These are phyloP conservation scores for Fusarium chaquense DNA, from an alignment of 2,329 filamentous ascomycete species.

Conservation along the genomic window DNA sequence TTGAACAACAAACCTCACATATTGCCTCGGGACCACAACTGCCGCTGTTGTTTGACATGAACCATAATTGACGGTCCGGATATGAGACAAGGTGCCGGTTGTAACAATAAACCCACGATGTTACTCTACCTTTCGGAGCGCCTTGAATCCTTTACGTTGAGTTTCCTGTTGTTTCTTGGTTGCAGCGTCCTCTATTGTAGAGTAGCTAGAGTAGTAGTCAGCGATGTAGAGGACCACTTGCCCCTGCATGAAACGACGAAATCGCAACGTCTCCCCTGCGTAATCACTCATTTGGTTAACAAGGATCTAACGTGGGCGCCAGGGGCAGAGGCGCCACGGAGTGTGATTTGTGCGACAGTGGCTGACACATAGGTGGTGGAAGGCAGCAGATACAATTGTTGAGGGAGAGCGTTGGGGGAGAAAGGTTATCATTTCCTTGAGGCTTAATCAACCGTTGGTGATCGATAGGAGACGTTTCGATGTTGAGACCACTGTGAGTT, in stretches of 20 bases:
- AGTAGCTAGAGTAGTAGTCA: conserved; percentile 1
- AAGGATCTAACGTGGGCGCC: conserved; percentile 30
- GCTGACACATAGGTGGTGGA: conserved; percentile 11
- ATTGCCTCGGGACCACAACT: neutral
- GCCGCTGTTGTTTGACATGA: conserved; percentile 12
- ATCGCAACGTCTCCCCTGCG: conserved; percentile 18
- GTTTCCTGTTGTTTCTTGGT: conserved; percentile 21
- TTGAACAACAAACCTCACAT: neutral
- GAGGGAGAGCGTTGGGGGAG: neutral
- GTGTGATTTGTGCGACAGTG: conserved; percentile 27
- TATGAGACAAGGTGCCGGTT: conserved; percentile 17
- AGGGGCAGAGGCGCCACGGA: conserved; percentile 32
- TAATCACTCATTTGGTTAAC: conserved; percentile 15
- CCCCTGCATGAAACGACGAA: conserved; percentile 42
- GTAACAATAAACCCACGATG: conserved; percentile 23
- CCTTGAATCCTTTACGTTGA: neutral
- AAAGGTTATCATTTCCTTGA: neutral
- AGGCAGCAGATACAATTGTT: neutral
- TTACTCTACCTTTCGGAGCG: conserved; percentile 10
- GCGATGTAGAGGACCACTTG: conserved; percentile 23
- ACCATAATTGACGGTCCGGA: conserved; percentile 5
- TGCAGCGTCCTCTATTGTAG: conserved; percentile 11
- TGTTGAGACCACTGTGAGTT: conserved; percentile 1
- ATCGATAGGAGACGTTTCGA: conserved; percentile 8
- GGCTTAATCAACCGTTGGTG: conserved; percentile 17